These are phyloP conservation scores for Trichophyton verrucosum DNA, from an alignment of 2,329 filamentous ascomycete genomes.

Conservation along the genomic window DNA sequence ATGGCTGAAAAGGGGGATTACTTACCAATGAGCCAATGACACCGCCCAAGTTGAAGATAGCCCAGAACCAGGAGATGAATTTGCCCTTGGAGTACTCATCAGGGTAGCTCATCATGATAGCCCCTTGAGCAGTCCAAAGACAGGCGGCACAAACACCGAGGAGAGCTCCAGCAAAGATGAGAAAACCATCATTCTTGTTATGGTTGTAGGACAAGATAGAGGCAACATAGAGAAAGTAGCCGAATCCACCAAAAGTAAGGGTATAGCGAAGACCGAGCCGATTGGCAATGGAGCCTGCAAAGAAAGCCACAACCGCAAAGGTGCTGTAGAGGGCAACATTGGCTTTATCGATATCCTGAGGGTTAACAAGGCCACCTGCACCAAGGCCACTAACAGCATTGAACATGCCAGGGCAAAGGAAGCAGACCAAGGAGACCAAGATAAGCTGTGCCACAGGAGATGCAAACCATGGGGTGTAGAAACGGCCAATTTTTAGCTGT, in stretches of 20 bases:
- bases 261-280: slow-evolving; percentile 33
- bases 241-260: slow-evolving; percentile 36
- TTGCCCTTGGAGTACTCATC: slow-evolving; percentile 68
- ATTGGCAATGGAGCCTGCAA: slow-evolving; percentile 42
- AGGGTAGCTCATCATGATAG: slow-evolving; percentile 66
- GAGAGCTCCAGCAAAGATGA: slow-evolving; percentile 39
- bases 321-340: slow-evolving; percentile 61
- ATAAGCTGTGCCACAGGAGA: slow-evolving; percentile 60
- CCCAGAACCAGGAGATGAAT: slow-evolving; percentile 87
- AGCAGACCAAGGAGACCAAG: slow-evolving; percentile 59
- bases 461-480: slow-evolving; percentile 54
- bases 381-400: slow-evolving; percentile 55
- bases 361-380: slow-evolving; percentile 48
- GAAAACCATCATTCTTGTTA: slow-evolving; percentile 36
- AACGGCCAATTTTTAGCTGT: slow-evolving; percentile 42
- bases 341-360: slow-evolving; percentile 51
- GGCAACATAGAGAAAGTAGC: slow-evolving; percentile 39
- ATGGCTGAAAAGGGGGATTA: slow-evolving; percentile 5
- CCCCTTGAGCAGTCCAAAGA: slow-evolving; percentile 41
- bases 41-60: slow-evolving; percentile 85
- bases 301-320: slow-evolving; percentile 54
- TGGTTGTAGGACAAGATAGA: slow-evolving; percentile 41
- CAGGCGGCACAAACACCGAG: slow-evolving; percentile 39
- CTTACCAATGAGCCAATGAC: slow-evolving; percentile 66
- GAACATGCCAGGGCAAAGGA: slow-evolving; percentile 62